These are phyloP conservation scores for Candida hispaniensis DNA, from an alignment of 805 yeast species.

Conservation along the genomic window DNA sequence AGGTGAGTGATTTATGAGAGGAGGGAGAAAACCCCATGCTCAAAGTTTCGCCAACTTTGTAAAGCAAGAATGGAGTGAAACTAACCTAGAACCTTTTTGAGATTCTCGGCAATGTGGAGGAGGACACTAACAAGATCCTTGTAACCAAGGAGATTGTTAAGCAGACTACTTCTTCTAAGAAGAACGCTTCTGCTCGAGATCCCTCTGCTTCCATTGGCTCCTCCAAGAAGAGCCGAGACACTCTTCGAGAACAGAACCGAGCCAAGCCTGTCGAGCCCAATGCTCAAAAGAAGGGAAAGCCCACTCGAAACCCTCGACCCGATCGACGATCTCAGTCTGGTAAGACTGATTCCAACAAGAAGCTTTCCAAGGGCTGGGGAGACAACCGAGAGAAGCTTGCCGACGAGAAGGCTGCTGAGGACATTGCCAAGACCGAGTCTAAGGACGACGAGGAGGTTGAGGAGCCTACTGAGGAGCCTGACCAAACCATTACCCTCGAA, in stretches of 20 bases:
- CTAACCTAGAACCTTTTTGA: slow-evolving; percentile 20
- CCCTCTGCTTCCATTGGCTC: slow-evolving; percentile 82
- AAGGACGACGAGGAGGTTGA: slow-evolving; percentile 30
- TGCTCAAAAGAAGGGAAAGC: slow-evolving; percentile 45
- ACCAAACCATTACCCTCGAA: slow-evolving; percentile 60
- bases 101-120: slow-evolving; percentile 22
- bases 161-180: slow-evolving; percentile 75
- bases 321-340: slow-evolving; percentile 86
- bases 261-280: slow-evolving; percentile 26
- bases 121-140: slow-evolving; percentile 17
- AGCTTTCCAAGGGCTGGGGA: slow-evolving; percentile 82
- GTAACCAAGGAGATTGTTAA: slow-evolving; percentile 41
- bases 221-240: slow-evolving; percentile 48
- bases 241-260: slow-evolving; percentile 54
- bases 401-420: slow-evolving; percentile 44
- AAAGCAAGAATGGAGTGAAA: not conserved
- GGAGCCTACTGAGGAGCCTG: slow-evolving; percentile 38
- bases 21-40: no score
- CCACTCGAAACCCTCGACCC: slow-evolving; percentile 33
- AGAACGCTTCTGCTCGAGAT: slow-evolving; percentile 39
- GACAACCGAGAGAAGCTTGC: slow-evolving; percentile 61
- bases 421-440: slow-evolving; percentile 32
- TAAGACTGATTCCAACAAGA: slow-evolving; percentile 76
- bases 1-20: slow-evolving; percentile 17
- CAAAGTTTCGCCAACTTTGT: not conserved